A percentile compares a stretch with the other conserved stretches of the same genome.
These are phyloP conservation scores for Aspergillus unguis DNA, from an alignment of 2,329 filamentous ascomycete species.

Conservation along the genomic window DNA sequence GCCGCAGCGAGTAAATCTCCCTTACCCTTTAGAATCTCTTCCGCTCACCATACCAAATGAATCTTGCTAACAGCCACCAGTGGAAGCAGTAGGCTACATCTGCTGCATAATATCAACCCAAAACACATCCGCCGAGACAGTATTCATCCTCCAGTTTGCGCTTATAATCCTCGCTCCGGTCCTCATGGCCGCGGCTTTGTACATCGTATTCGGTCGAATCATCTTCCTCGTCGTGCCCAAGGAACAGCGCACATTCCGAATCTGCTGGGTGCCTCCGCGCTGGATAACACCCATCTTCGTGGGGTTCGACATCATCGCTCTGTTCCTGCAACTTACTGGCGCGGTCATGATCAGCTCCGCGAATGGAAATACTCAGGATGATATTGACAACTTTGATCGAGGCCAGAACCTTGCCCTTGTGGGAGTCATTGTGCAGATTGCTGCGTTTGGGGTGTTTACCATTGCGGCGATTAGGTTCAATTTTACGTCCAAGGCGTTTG, in stretches of 20 bases:
- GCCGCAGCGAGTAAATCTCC: constrained; percentile 28
- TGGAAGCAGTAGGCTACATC: constrained; percentile 41
- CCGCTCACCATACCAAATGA: background rate
- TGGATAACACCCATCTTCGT: constrained; percentile 43
- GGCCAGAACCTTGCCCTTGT: constrained; percentile 41
- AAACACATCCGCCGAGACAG: constrained; percentile 20
- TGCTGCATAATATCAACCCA: constrained; percentile 30
- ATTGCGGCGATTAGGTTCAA: constrained; percentile 48
- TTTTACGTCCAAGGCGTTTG: constrained; percentile 43
- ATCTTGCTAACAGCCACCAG: constrained; percentile 16
- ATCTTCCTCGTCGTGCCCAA: constrained; percentile 39
- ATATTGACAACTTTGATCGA: constrained; percentile 28
- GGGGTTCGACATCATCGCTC: constrained; percentile 39
- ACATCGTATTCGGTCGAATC: constrained; percentile 41
- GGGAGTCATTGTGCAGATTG: constrained; percentile 45
- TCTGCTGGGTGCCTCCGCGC: constrained; percentile 38
- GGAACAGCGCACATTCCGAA: constrained; percentile 28
- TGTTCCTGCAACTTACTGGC: constrained; percentile 38
- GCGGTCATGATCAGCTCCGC: constrained; percentile 43
- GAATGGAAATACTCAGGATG: constrained; percentile 16
- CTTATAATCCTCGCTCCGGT: constrained; percentile 40
- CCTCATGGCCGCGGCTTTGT: constrained; percentile 41
- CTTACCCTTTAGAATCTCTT: background rate
- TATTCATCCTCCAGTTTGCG: constrained; percentile 39
- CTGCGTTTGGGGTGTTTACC: constrained; percentile 48